A percentile compares a stretch with the other conserved stretches of the same genome.
Evolutionary conservation across 768 basidiomycete species (phyloP).

Genomic region (Lactarius trivialis): DNA sequence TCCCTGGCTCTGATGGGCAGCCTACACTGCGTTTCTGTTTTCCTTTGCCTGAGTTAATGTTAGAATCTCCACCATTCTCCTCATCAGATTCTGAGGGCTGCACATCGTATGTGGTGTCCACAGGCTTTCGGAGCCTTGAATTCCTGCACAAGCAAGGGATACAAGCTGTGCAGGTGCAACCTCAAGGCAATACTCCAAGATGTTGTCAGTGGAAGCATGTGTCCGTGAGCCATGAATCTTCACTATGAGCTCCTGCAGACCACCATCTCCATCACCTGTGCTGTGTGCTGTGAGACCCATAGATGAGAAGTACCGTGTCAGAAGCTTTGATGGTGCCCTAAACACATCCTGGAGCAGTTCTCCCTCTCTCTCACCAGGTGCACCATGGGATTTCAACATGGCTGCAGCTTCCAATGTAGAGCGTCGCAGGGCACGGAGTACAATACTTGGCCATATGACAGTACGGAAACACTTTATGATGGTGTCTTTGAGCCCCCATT

Average conservation of each 20-base stretch:
- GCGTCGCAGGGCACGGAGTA: slow-evolving; percentile 65
- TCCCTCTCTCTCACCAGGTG: slow-evolving; percentile 4
- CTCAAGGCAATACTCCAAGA: slow-evolving; percentile 76
- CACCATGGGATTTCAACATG: slow-evolving; percentile 20
- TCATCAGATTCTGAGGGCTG: too few species aligned
- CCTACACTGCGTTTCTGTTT: slow-evolving; percentile 32
- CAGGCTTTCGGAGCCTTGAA: slow-evolving; percentile 51
- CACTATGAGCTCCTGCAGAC: slow-evolving; percentile 44
- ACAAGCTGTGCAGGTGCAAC: slow-evolving; percentile 64
- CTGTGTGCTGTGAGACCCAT: slow-evolving; percentile 31
- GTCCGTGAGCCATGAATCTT: slow-evolving; percentile 60
- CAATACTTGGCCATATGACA: slow-evolving; percentile 70
- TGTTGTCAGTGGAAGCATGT: slow-evolving; percentile 64
- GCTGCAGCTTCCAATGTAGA: slow-evolving; percentile 36
- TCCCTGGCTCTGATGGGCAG: slow-evolving; percentile 44
- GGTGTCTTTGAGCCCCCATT: slow-evolving; percentile 82
- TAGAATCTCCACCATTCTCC: slow-evolving; percentile 34
- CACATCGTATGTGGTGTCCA: slow-evolving; percentile 27
- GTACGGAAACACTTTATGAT: slow-evolving; percentile 82
- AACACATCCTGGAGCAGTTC: not conserved
- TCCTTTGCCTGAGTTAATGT: slow-evolving; percentile 42
- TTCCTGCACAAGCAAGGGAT: slow-evolving; percentile 54
- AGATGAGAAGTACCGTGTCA: slow-evolving; percentile 49
- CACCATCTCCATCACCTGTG: slow-evolving; percentile 30
- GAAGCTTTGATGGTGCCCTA: slow-evolving; percentile 46